A percentile compares a stretch with the other conserved stretches of the same genome.
These are phyloP conservation scores for Coemansia sp. DNA, from an alignment of 192 early-diverging fungal genomes.

Conservation along the genomic window DNA sequence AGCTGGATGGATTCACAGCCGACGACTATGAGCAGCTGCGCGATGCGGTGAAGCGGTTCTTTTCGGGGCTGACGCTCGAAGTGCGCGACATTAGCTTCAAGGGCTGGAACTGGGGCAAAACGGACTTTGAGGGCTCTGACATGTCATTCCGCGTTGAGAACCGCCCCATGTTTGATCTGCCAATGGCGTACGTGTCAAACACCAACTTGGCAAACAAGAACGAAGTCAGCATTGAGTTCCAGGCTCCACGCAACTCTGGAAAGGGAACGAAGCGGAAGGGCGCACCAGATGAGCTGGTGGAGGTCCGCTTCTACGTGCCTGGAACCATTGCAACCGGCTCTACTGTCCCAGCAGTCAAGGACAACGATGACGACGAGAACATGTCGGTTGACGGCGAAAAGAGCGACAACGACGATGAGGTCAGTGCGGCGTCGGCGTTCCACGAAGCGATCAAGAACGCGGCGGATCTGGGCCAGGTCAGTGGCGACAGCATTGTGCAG, in stretches of 20 bases:
- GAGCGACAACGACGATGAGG: constrained; percentile 64
- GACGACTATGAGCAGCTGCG: constrained; percentile 86
- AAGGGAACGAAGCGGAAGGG: constrained; percentile 56
- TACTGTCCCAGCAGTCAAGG: constrained; percentile 12
- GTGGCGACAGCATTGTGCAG: constrained; percentile 85
- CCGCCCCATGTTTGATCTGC: constrained; percentile 89
- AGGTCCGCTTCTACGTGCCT: constrained; percentile 92
- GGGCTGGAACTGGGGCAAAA: constrained; percentile 98
- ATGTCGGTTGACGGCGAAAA: constrained; percentile 30
- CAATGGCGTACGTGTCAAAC: constrained; percentile 83
- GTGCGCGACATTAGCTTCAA: constrained; percentile 81
- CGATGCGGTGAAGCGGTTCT: constrained; percentile 67
- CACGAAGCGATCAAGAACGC: constrained; percentile 91
- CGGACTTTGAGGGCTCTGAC: constrained; percentile 75
- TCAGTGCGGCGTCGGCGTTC: constrained; percentile 69
- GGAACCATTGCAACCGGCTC: constrained; percentile 64
- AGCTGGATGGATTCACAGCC: constrained; percentile 84
- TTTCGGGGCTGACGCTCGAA: constrained; percentile 75
- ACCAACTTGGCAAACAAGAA: constrained; percentile 82
- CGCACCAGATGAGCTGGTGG: constrained; percentile 78
- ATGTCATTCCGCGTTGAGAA: constrained; percentile 81
- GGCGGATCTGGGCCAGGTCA: constrained; percentile 83
- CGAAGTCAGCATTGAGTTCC: constrained; percentile 92
- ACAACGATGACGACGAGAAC: constrained; percentile 54
- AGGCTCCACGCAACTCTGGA: constrained; percentile 57